phyloP scores from a whole-genome alignment of 352 stramenopile species.

The Phytophthora aleatoria region DNA sequence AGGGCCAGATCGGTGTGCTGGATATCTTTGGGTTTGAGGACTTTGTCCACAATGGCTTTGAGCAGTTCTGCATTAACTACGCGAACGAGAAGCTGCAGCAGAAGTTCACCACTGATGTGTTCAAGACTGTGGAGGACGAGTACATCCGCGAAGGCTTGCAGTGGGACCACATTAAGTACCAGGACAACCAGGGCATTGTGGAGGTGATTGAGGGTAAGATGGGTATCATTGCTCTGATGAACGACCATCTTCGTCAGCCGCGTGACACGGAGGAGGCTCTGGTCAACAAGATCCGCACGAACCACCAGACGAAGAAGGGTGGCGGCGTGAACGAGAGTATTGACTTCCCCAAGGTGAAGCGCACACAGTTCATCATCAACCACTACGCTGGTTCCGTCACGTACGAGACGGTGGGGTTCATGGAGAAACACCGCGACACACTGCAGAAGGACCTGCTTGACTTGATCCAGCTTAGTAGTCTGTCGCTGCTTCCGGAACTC shows the following conservation, averaged over 20 bases:
- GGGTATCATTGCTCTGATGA: constrained; percentile 89
- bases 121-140: constrained; percentile 98
- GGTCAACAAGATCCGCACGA: constrained; percentile 88
- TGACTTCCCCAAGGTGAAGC: constrained; percentile 88
- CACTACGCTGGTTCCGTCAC: constrained; percentile 96
- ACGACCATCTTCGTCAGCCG: constrained; percentile 85
- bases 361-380: constrained; percentile 94
- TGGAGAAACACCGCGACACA: constrained; percentile 96
- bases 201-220: constrained; percentile 95
- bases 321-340: constrained; percentile 75
- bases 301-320: constrained; percentile 76
- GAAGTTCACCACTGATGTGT: constrained; percentile 95
- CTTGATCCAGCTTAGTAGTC: constrained; percentile 77
- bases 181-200: constrained; percentile 98
- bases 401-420: constrained; percentile 95
- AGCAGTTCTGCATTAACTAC: constrained; percentile 95
- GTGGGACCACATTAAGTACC: constrained; percentile 98
- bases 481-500: constrained; percentile 68
- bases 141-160: constrained; percentile 97
- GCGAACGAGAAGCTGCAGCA: constrained; percentile 92
- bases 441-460: constrained; percentile 95
- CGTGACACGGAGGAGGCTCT: constrained; percentile 87
- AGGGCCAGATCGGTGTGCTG: constrained; percentile 94
- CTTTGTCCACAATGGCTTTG: constrained; percentile 94
- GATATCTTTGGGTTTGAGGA: constrained; percentile 99